Evolutionary conservation across 768 basidiomycete species (phyloP).

Genomic region (Amanita subjunquillea): DNA sequence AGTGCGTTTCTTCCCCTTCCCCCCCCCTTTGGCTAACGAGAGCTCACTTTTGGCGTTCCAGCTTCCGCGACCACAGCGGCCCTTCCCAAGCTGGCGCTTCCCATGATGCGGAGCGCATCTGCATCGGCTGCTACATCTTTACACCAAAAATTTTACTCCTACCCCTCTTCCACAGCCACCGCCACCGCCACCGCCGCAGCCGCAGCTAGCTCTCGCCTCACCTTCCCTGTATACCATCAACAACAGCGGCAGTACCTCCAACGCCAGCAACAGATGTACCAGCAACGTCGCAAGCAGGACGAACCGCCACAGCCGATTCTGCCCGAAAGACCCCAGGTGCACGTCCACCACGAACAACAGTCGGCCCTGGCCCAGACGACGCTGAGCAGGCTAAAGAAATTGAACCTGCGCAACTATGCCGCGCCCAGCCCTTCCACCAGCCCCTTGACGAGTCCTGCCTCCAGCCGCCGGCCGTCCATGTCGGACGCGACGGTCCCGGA

Average conservation of each 20-base stretch:
- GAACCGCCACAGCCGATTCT: conserved; percentile 1
- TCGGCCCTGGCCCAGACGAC: conserved; percentile 23
- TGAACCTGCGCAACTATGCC: conserved; percentile 41
- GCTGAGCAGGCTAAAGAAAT: conserved; percentile 21
- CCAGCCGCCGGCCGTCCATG: not conserved
- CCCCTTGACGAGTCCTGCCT: not conserved
- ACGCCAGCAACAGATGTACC: conserved; percentile 6
- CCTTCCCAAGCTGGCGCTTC: conserved; percentile 3
- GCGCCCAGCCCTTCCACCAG: conserved; percentile 20
- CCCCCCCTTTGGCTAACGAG: not conserved
- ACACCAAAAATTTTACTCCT: conserved; percentile 7
- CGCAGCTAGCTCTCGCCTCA: conserved; percentile 3
- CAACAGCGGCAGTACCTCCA: conserved; percentile 1
- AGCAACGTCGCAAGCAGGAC: conserved; percentile 3
- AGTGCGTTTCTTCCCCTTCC: not conserved
- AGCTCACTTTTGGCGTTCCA: too few species aligned
- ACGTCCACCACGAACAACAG: conserved; percentile 9
- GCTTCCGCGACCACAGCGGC: conserved; percentile 3
- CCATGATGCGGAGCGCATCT: not conserved
- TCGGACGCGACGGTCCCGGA: not conserved
- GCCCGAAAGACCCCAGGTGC: not conserved
- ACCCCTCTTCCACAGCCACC: conserved; percentile 1
- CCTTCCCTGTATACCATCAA: conserved; percentile 1
- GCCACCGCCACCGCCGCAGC: too few species aligned
- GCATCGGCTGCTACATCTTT: not conserved